phyloP scores from a whole-genome alignment of 345 rosid genomes.

The Atalantia buxifolia region DNA sequence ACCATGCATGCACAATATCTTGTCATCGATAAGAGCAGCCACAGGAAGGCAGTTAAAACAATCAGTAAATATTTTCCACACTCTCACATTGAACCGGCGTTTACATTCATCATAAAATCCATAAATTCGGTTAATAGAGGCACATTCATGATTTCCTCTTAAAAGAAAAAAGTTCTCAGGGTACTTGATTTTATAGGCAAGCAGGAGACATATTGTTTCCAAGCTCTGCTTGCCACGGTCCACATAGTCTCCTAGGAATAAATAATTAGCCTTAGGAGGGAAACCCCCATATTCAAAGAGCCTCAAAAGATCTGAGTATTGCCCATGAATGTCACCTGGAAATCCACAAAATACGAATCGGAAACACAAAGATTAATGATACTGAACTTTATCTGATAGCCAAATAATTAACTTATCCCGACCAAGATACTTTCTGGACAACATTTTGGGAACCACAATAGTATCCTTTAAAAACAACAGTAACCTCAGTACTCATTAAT shows the following conservation, averaged over 20 bases:
- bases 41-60: slow-evolving; percentile 94
- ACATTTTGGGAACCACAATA: not conserved
- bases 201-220: slow-evolving; percentile 88
- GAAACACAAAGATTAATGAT: not conserved
- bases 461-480: not conserved
- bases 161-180: slow-evolving; percentile 86
- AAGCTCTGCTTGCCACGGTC: slow-evolving; percentile 97
- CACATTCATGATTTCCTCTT: slow-evolving; percentile 89
- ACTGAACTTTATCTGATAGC: not conserved
- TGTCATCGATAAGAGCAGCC: slow-evolving; percentile 83
- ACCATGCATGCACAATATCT: slow-evolving; percentile 94
- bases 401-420: not conserved
- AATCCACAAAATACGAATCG: slow-evolving; percentile 12
- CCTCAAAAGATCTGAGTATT: slow-evolving; percentile 78
- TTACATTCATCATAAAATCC: slow-evolving; percentile 97
- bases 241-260: slow-evolving; percentile 90
- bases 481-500: not conserved
- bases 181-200: slow-evolving; percentile 85
- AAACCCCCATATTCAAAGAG: slow-evolving; percentile 91
- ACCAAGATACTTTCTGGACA: not conserved
- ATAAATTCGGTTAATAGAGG: slow-evolving; percentile 82
- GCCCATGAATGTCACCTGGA: slow-evolving; percentile 93
- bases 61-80: slow-evolving; percentile 81
- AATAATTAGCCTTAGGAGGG: slow-evolving; percentile 81
- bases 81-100: slow-evolving; percentile 72